Conservation (phyloP, 73 alveolate genomes). For the Blepharisma japonicum region DNA sequence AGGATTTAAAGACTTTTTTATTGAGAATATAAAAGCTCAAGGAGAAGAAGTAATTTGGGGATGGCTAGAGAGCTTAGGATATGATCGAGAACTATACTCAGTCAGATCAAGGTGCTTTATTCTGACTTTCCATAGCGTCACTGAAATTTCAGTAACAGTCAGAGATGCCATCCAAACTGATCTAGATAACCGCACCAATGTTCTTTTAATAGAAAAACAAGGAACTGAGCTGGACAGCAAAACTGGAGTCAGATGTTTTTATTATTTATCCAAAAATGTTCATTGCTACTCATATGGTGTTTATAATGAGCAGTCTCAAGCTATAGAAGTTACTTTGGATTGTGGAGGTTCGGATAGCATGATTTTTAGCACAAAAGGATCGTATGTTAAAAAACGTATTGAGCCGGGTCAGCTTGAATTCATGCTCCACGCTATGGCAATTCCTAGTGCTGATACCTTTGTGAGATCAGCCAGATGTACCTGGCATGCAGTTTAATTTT, state of each 20-base stretch:
- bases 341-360: constrained; percentile 41
- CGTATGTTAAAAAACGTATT: constrained; percentile 24
- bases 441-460: constrained; percentile 37
- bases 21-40: constrained; percentile 31
- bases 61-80: constrained; percentile 51
- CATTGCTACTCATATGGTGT: constrained; percentile 63
- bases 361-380: constrained; percentile 32
- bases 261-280: neutral
- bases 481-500: neutral
- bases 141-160: constrained; percentile 35
- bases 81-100: constrained; percentile 52
- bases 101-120: constrained; percentile 46
- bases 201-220: neutral
- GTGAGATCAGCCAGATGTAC: constrained; percentile 39
- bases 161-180: constrained; percentile 23
- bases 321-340: constrained; percentile 44
- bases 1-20: constrained; percentile 49
- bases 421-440: constrained; percentile 50
- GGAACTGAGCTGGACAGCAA: neutral
- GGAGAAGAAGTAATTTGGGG: constrained; percentile 31
- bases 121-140: constrained; percentile 45
- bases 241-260: neutral
- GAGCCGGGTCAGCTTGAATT: constrained; percentile 49
- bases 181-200: constrained; percentile 10
- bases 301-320: constrained; percentile 30